Evolutionary conservation across 2,329 filamentous ascomycete genomes (phyloP).

Genomic region (Botrytis elliptica): DNA sequence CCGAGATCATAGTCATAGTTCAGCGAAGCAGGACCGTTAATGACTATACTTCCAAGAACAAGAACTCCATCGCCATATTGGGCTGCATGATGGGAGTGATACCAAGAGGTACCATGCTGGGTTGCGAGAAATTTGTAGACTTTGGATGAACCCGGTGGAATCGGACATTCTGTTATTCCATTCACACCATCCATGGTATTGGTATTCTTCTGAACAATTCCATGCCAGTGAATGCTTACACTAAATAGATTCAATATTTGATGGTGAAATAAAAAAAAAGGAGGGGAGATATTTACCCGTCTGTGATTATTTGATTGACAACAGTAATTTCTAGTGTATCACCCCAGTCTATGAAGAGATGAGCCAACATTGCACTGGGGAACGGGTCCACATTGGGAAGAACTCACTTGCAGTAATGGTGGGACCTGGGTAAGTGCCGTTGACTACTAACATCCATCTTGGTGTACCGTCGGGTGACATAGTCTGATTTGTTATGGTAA

Average conservation of each 20-base stretch:
- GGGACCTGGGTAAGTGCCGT: neutral
- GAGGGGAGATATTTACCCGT: neutral
- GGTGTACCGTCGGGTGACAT: neutral
- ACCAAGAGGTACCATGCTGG: neutral
- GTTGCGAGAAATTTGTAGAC: neutral
- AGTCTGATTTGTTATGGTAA: neutral
- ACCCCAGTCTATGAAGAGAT: neutral
- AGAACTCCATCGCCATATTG: neutral
- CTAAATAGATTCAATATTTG: neutral
- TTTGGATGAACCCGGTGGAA: neutral
- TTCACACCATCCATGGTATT: neutral
- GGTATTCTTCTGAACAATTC: neutral
- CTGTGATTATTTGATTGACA: neutral
- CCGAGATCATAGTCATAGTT: neutral
- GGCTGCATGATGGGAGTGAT: neutral
- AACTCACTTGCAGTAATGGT: neutral
- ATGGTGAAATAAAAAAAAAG: neutral
- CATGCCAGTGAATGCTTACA: neutral
- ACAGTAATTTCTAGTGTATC: neutral
- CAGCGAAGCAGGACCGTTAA: neutral
- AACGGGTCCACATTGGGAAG: neutral
- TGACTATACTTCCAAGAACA: neutral
- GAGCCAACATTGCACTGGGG: neutral
- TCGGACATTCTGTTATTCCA: neutral
- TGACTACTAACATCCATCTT: neutral